Percentiles rank a stretch among this genome's conserved stretches.
phyloP scores from a whole-genome alignment of 345 rosid species.

The Eucalyptus pumila region DNA sequence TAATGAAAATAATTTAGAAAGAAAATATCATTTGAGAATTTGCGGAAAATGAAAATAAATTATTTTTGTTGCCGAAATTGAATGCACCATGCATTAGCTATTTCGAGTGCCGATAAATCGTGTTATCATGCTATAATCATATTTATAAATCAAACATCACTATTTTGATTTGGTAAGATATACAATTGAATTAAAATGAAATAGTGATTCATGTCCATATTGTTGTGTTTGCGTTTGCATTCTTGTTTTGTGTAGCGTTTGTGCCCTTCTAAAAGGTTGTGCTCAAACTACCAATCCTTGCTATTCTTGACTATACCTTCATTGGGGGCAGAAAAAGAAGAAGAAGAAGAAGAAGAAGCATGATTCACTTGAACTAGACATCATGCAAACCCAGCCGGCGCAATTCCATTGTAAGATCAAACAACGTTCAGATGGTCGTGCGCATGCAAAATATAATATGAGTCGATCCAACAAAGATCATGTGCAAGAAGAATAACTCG shows the following conservation, averaged over 20 bases:
- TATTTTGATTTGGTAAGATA: too few species aligned
- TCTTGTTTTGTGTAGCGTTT: background rate
- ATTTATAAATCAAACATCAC: too few species aligned
- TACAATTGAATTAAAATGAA: background rate
- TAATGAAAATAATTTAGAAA: too few species aligned
- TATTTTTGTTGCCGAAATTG: too few species aligned
- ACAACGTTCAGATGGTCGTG: background rate
- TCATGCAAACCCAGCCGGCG: background rate
- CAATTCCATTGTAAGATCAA: too few species aligned
- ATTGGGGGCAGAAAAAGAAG: background rate
- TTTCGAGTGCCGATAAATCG: accelerated
- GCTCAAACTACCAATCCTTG: background rate
- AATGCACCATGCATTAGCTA: too few species aligned
- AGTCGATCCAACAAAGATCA: background rate
- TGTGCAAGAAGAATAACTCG: background rate
- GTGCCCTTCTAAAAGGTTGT: background rate
- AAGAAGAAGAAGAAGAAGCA: background rate
- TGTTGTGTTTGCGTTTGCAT: background rate
- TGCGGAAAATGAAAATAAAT: too few species aligned
- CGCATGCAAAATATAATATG: background rate
- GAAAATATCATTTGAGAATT: too few species aligned
- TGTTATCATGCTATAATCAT: too few species aligned
- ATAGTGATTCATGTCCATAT: background rate
- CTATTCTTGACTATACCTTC: background rate
- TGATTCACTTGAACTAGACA: background rate